Evolutionary conservation across 1,284 basidiomycete genomes (phyloP), one percentile per base, ranked within the genome.

Genomic region (Laetiporus sulphureus): DNA sequence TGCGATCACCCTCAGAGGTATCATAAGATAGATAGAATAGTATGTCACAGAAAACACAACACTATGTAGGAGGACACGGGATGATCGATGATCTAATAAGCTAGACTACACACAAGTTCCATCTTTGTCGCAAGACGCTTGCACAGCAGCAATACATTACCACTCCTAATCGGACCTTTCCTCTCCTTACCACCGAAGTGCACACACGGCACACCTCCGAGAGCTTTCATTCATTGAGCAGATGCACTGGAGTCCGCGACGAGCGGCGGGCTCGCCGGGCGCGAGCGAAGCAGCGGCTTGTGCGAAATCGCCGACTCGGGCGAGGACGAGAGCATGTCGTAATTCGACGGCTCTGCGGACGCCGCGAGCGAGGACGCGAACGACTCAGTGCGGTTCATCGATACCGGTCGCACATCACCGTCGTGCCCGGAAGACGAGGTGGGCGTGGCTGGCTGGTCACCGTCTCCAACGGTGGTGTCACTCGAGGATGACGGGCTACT

Each of bases 261-360:
- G 21, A 46, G 41, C 19, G 53, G 31, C n/a, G n/a, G n/a, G 8
- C 40, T 31, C 15, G 33, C 25, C 4, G 40, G 40, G 4, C 46
- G 29, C 13, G 41, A 38, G 31, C 53, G 47, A 42, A 67, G 55
- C 36, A 62, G 58, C 15, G 61, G 63, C 46, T 64, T 60, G 45
- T 55, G 63, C 39, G 59, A 61, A 15, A 63, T 47, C 18, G 54
- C 53, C 7, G 64, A 65, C 19, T 64, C 63, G 2, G 66, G 61
- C 10, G 65, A 64, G 27, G 63, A 63, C 19, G 55, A 59, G 24
- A 67, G 55, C 32, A 64, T 52, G 34, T 64, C 63, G 49, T 67
- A 68, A 38, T 59, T 54, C 29, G 53, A 49, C 31, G 47, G 50
- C 37, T 45, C 52, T 49, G 50, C 52, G 44, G 50, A 46, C 0